phyloP scores from a whole-genome alignment of 2,329 filamentous ascomycete genomes.

The Albifimbria verrucaria region DNA sequence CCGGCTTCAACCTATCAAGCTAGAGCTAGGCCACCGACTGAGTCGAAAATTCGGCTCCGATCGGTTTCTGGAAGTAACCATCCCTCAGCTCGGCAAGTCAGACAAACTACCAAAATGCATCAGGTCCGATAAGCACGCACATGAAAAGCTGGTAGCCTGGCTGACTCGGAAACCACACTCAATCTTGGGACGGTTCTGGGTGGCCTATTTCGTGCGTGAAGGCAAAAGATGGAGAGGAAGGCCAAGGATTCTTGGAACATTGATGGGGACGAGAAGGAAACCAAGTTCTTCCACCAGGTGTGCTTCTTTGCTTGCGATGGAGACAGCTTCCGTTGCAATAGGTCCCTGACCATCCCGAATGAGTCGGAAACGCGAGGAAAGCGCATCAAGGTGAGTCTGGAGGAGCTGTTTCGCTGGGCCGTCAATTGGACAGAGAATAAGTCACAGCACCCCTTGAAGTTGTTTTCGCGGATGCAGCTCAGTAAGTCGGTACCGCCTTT shows the following conservation, averaged over 20 bases:
- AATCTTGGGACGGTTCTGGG: slow-evolving; percentile 46
- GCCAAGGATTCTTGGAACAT: slow-evolving; percentile 18
- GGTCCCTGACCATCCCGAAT: slow-evolving; percentile 10
- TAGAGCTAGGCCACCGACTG: slow-evolving; percentile 50
- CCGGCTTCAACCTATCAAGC: slow-evolving; percentile 42
- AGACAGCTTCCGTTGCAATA: slow-evolving; percentile 25
- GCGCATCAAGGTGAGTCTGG: slow-evolving; percentile 33
- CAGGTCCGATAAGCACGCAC: slow-evolving; percentile 26
- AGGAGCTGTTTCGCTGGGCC: slow-evolving; percentile 49
- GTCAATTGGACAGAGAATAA: slow-evolving; percentile 42
- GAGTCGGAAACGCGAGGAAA: slow-evolving; percentile 12
- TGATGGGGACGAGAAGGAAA: slow-evolving; percentile 19
- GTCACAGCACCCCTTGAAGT: slow-evolving; percentile 47
- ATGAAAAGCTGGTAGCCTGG: slow-evolving; percentile 27
- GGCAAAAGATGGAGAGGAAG: slow-evolving; percentile 36
- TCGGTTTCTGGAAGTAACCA: slow-evolving; percentile 53
- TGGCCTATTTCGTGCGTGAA: slow-evolving; percentile 41
- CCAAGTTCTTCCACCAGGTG: slow-evolving; percentile 28
- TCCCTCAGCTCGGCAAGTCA: slow-evolving; percentile 39
- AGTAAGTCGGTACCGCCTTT: slow-evolving; percentile 31
- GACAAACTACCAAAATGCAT: slow-evolving; percentile 22
- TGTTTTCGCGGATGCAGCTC: slow-evolving; percentile 56
- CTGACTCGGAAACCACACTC: slow-evolving; percentile 29
- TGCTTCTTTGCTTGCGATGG: slow-evolving; percentile 56
- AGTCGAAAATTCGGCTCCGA: slow-evolving; percentile 55